These are phyloP conservation scores for Citrullus amarus DNA, from an alignment of 306 rosid genomes.

Conservation along the genomic window DNA sequence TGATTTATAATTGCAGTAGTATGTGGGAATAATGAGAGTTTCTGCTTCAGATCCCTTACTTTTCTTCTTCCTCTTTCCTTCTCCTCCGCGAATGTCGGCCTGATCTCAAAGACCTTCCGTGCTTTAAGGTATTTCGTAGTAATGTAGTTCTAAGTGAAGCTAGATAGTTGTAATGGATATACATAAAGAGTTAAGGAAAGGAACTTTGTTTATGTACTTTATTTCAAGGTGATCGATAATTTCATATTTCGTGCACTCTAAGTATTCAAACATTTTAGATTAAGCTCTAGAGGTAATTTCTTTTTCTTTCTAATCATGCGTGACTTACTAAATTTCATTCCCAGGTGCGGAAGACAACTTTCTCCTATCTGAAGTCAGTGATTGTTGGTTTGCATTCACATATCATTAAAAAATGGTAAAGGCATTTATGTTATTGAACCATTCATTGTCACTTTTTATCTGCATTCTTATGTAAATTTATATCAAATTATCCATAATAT, in stretches of 20 bases:
- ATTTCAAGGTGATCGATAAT: background rate
- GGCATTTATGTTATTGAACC: background rate
- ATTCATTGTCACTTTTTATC: background rate
- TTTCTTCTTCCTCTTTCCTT: background rate
- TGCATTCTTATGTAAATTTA: background rate
- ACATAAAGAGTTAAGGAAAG: background rate
- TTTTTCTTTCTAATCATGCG: background rate
- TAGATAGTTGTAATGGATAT: background rate
- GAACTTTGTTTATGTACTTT: background rate
- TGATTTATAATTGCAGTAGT: background rate
- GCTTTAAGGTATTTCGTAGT: background rate
- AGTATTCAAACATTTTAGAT: background rate
- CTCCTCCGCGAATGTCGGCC: background rate
- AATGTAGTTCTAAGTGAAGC: background rate
- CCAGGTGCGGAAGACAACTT: background rate
- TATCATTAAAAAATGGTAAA: slow-evolving; percentile 1
- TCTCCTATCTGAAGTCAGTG: background rate
- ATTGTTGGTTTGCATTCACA: background rate
- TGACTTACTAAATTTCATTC: background rate
- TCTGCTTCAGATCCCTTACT: background rate
- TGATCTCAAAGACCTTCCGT: background rate
- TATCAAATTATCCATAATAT: background rate
- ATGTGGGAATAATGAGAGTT: background rate
- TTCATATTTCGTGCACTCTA: background rate
- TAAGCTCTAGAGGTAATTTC: background rate